Conservation (phyloP, 2,329 filamentous ascomycete species). For the Talaromyces verruculosus region DNA sequence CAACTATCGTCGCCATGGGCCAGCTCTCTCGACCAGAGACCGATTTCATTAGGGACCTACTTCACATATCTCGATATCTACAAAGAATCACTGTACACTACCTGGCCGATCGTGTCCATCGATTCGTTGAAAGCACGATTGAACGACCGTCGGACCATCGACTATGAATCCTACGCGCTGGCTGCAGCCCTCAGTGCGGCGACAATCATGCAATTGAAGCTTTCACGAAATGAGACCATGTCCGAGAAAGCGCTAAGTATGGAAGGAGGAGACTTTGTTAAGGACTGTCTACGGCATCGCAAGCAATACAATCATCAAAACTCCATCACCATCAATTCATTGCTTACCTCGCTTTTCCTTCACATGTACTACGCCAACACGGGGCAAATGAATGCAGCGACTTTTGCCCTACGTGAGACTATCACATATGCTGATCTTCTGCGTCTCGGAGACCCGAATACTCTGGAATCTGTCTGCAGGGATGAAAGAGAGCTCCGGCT, state of each 20-base stretch:
- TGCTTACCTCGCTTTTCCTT: constrained; percentile 24
- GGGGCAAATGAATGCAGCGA: constrained; percentile 23
- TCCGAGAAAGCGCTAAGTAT: background rate
- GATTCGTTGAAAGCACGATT: constrained; percentile 13
- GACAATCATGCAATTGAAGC: constrained; percentile 18
- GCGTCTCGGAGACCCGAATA: constrained; percentile 10
- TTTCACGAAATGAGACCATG: background rate
- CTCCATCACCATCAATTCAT: constrained; percentile 1
- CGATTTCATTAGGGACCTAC: constrained; percentile 7
- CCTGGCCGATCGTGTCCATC: constrained; percentile 20
- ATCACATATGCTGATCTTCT: constrained; percentile 19
- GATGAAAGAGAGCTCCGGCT: constrained; percentile 16
- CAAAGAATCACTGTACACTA: constrained; percentile 16
- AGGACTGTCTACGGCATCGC: constrained; percentile 15
- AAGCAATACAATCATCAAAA: constrained; percentile 7
- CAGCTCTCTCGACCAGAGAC: background rate
- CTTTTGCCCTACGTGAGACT: constrained; percentile 23
- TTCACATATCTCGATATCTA: constrained; percentile 16
- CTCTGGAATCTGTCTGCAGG: constrained; percentile 2
- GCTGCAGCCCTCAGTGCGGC: constrained; percentile 17
- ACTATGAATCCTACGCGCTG: constrained; percentile 13
- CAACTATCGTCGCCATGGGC: background rate
- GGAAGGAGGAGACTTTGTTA: constrained; percentile 14
- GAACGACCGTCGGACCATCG: background rate
- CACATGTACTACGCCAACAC: constrained; percentile 26